Percentiles rank a stretch among this genome's conserved stretches.
These are phyloP conservation scores for Stemphylium lycopersici DNA, from an alignment of 2,329 filamentous ascomycete species.

Conservation along the genomic window DNA sequence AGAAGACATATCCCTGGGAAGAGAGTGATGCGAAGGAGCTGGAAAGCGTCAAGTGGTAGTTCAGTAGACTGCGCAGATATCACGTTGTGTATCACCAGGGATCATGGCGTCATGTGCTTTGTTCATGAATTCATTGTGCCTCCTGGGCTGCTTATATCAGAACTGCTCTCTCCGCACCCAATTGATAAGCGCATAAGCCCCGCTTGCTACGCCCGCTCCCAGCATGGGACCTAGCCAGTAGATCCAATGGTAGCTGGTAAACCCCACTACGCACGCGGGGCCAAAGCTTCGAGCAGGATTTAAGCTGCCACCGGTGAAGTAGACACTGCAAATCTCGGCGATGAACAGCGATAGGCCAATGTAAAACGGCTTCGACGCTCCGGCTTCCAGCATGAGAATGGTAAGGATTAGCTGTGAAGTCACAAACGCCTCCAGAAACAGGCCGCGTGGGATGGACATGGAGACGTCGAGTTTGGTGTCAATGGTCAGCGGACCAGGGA, in stretches of 20 bases:
- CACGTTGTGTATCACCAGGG: no score
- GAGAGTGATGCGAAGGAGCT: constrained; percentile 41
- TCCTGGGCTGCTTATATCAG: neutral
- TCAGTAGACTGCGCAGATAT: no score
- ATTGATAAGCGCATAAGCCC: constrained; percentile 54
- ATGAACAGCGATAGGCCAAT: constrained; percentile 75
- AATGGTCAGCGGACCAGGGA: constrained; percentile 38
- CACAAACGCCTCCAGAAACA: constrained; percentile 41
- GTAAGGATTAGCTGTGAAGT: constrained; percentile 45
- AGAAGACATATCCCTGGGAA: constrained; percentile 43
- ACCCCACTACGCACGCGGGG: constrained; percentile 52
- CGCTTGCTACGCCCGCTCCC: constrained; percentile 53
- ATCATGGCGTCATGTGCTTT: no score
- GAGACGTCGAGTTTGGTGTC: constrained; percentile 28
- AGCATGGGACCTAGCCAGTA: constrained; percentile 53
- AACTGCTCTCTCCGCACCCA: neutral
- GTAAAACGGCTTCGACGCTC: constrained; percentile 69
- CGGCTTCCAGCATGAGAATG: constrained; percentile 64
- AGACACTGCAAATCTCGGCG: constrained; percentile 56
- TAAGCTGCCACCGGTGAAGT: constrained; percentile 54
- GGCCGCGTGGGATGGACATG: constrained; percentile 33
- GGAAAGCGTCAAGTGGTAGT: neutral
- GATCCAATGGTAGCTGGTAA: constrained; percentile 44
- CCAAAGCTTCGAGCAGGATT: constrained; percentile 57
- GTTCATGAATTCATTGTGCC: neutral